Base-by-base conservation (phyloP, 345 rosid genomes). In the Populus tremula region DNA sequence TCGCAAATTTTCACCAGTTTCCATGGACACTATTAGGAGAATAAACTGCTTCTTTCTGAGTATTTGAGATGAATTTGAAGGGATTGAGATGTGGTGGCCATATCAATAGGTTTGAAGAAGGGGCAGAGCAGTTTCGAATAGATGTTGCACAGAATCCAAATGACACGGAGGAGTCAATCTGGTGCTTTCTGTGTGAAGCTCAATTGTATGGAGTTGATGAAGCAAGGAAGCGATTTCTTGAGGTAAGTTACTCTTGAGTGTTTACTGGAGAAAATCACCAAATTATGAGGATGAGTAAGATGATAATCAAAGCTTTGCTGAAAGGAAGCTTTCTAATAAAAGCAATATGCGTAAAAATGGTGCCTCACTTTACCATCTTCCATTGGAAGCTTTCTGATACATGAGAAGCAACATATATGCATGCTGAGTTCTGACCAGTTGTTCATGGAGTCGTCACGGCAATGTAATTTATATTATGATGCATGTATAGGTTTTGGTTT, bases 171-270 rank as follows among this genome's bases (percentile, higher is more conserved):
- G 98, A 93, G 77, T 91, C 98, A 1, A 91, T 94, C 73, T 93
- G 98, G 98, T 90, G 98, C 80, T 91, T 84, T 86, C 94, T 94
- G 13, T 94, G 98, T 64, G 96, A 93, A 81, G 97, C 97, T 67
- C 85, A 82, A 69, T 76, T 91, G 5, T 88, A 79, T 45, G 97
- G 97, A 80, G 84, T 84, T 73, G 91, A 86, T 49, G 89, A 76
- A 62, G 97, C 97, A 18, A 86, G 98, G 79, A 79, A 78, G 66
- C 84, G 79, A 74, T 90, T 91, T 84, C 94, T 91, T 0, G 89
- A 90, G 91, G 98, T 88, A 76, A 81, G 79, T 76, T 72, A 54
- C 25, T 47, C 23, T 16, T 16, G 27, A 4, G 6, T 50, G n/a
- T 50, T 50, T 4, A 17, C 56, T 5, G 21, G 56, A 50, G 0